Conservation (phyloP, 2,329 filamentous ascomycete species). For the Pestalotiopsis sp. region DNA sequence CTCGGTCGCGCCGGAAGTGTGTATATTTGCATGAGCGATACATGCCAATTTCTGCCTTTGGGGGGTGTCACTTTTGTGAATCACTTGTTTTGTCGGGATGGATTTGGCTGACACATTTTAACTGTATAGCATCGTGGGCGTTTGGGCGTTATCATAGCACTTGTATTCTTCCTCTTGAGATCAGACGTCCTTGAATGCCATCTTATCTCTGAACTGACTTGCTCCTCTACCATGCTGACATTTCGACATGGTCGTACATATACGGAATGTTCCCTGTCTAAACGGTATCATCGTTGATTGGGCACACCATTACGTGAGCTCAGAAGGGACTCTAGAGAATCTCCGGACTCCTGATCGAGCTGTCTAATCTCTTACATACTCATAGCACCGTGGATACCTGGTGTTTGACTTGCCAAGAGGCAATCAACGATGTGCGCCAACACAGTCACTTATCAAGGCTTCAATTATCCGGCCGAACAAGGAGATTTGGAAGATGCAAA, state of each 20-base stretch:
- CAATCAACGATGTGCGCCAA: too few species aligned
- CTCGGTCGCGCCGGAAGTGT: background rate
- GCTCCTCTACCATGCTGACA: background rate
- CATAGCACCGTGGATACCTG: too few species aligned
- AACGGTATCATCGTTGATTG: too few species aligned
- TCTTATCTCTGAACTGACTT: background rate
- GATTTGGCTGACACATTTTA: background rate
- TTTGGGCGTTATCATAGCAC: conserved; percentile 6
- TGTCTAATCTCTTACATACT: too few species aligned
- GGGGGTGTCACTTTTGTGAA: background rate
- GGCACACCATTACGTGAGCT: too few species aligned
- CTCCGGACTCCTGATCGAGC: too few species aligned
- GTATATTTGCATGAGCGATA: background rate
- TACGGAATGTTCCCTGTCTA: too few species aligned
- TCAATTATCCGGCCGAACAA: background rate
- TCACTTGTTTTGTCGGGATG: background rate
- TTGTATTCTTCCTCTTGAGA: background rate
- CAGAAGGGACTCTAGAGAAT: too few species aligned
- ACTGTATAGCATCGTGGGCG: conserved; percentile 5
- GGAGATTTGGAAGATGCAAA: background rate
- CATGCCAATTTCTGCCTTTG: background rate
- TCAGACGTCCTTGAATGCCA: background rate
- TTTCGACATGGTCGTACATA: too few species aligned
- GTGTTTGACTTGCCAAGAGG: too few species aligned
- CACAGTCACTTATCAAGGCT: background rate